Conservation (phyloP, 495 filamentous ascomycete genomes). For the Lepraria neglecta region DNA sequence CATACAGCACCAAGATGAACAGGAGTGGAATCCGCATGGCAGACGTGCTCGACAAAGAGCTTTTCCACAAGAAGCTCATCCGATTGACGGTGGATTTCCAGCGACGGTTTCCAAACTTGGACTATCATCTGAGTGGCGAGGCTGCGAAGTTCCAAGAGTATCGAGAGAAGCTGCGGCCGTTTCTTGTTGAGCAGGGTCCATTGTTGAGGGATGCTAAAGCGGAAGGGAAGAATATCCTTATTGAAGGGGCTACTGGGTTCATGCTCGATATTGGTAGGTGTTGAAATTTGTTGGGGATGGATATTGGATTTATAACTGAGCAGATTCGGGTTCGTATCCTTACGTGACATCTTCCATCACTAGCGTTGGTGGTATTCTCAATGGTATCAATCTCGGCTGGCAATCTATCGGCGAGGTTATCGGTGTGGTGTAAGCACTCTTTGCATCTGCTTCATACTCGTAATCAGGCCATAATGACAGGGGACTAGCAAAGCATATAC, state of each 20-base stretch:
- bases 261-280: constrained; percentile 48
- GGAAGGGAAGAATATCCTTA: constrained; percentile 53
- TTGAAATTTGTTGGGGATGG: too few species aligned
- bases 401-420: constrained; percentile 57
- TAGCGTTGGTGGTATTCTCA: constrained; percentile 59
- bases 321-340: constrained; percentile 75
- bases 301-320: constrained; percentile 5
- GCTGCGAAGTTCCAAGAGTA: constrained; percentile 43
- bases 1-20: too few species aligned
- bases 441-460: too few species aligned
- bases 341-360: constrained; percentile 65
- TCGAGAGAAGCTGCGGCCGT: constrained; percentile 58
- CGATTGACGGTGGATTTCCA: too few species aligned
- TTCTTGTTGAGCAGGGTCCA: constrained; percentile 61
- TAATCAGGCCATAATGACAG: constrained; percentile 65
- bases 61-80: too few species aligned
- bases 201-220: constrained; percentile 44
- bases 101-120: too few species aligned
- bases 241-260: constrained; percentile 80
- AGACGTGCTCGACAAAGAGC: too few species aligned
- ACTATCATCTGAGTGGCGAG: too few species aligned
- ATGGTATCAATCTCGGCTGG: constrained; percentile 51
- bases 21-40: too few species aligned
- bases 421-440: constrained; percentile 54
- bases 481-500: constrained; percentile 75